A percentile compares a stretch with the other conserved stretches of the same genome.
Evolutionary conservation across 1,284 basidiomycete genomes (phyloP).

Genomic region (Moesziomyces sp.): DNA sequence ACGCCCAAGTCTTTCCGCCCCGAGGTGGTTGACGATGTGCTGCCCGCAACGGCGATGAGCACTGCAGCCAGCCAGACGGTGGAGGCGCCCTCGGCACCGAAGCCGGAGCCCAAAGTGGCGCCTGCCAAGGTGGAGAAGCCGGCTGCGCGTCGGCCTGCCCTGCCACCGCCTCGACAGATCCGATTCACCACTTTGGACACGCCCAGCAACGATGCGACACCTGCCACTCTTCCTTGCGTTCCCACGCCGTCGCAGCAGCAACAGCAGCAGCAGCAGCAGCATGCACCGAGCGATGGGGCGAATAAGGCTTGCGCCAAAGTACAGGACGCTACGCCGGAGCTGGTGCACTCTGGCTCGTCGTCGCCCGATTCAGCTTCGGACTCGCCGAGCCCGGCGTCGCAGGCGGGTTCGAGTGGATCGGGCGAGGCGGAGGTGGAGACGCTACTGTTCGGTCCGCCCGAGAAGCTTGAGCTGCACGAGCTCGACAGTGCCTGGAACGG

Average conservation of each 20-base stretch:
- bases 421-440: constrained; percentile 42
- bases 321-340: constrained; percentile 22
- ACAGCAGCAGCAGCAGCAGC: constrained; percentile 42
- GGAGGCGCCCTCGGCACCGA: neutral
- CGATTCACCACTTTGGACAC: constrained; percentile 45
- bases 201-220: constrained; percentile 15
- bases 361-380: constrained; percentile 36
- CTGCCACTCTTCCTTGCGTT: no score
- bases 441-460: constrained; percentile 44
- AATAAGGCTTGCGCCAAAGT: constrained; percentile 11
- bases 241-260: neutral
- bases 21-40: constrained; percentile 5
- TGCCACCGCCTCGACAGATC: constrained; percentile 47
- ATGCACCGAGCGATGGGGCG: constrained; percentile 15
- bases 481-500: constrained; percentile 45
- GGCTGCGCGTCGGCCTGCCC: constrained; percentile 26
- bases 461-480: constrained; percentile 47
- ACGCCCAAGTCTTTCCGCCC: constrained; percentile 27
- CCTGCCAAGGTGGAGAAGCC: constrained; percentile 22
- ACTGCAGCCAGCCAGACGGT: neutral
- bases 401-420: constrained; percentile 18
- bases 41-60: neutral
- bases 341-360: constrained; percentile 30
- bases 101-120: constrained; percentile 9
- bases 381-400: constrained; percentile 33